Base-by-base conservation (phyloP, 371 early-diverging fungal species). In the Mortierella sp. region DNA sequence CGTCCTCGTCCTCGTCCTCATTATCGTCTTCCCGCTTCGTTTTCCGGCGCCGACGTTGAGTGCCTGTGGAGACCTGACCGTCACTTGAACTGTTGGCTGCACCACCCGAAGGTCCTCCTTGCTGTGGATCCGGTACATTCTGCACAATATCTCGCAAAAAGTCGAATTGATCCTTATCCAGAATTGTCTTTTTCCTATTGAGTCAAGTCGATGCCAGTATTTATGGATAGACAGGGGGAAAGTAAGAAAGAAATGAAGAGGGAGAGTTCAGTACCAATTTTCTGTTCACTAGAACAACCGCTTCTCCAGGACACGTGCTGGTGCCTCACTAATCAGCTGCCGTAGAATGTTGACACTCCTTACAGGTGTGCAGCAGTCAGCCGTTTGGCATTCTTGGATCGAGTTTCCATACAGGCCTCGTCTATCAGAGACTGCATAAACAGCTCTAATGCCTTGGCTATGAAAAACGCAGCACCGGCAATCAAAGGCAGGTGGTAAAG, bases 381-480 rank as follows among this genome's bases (percentile, higher is more conserved):
- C 64, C 94, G 93, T 70, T 95, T 96, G 26, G 94, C 90, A 60
- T 89, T 89, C 66, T 94, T 84, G 43, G 85, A 82, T 52, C 92
- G 90, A 47, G 97, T 91, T 79, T 96, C 94, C 70, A 91, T 89
- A 80, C 92, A 90, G 4, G 97, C 91, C 64, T 94, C 94, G 62
- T 94, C 93, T 56, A 98, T 90, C 50, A 98, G 85, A 0, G 92
- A 88, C 69, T 95, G 93, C 93, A 98, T 94, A 68, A 98, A 98
- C 48, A 95, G 86, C 80, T 98, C 99, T 45, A 98, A 84, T 11
- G 97, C 95, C 75, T 96, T 96, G 25, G 97, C 95, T 94, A 81
- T 23, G 53, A 19, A 7, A 23, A 59, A 37, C 37, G 37, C 9
- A 37, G 37, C 37, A 37, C 9, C 9, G 37, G 37, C 26, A 45